Conservation (phyloP, 1,284 basidiomycete species). For the Anthracocystis walkeri region DNA sequence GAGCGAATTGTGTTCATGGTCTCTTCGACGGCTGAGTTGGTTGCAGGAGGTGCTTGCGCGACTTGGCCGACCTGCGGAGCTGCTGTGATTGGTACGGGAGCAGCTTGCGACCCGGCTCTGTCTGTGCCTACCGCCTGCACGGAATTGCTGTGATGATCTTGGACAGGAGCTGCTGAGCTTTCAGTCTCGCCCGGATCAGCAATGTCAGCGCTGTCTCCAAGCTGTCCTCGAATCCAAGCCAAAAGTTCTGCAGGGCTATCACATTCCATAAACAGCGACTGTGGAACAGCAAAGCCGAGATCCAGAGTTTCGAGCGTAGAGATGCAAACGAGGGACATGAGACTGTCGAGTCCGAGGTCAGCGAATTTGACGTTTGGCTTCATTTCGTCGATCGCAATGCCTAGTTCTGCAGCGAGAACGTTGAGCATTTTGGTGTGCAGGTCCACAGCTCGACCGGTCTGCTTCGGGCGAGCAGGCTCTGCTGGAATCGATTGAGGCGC, state of each 20-base stretch:
- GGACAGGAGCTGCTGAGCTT: not conserved
- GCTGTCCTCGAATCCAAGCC: constrained; percentile 28
- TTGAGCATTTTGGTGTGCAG: constrained; percentile 26
- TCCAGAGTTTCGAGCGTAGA: constrained; percentile 40
- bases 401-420: constrained; percentile 39
- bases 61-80: not conserved
- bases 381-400: constrained; percentile 38
- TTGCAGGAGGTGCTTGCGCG: not conserved
- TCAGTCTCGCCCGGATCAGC: not conserved
- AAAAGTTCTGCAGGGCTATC: constrained; percentile 41
- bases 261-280: constrained; percentile 49
- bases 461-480: not conserved
- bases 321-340: constrained; percentile 54
- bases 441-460: constrained; percentile 7
- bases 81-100: not conserved
- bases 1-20: constrained; percentile 18
- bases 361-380: constrained; percentile 36
- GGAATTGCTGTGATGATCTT: not conserved
- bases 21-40: constrained; percentile 16
- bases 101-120: no score
- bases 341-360: constrained; percentile 51
- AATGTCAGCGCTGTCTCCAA: constrained; percentile 14
- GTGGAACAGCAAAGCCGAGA: constrained; percentile 38
- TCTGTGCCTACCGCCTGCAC: no score
- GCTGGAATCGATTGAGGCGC: not conserved